A percentile compares a stretch with the other conserved stretches of the same genome.
phyloP scores from a whole-genome alignment of 2,329 filamentous ascomycete genomes.

The Tolypocladium tundrense region DNA sequence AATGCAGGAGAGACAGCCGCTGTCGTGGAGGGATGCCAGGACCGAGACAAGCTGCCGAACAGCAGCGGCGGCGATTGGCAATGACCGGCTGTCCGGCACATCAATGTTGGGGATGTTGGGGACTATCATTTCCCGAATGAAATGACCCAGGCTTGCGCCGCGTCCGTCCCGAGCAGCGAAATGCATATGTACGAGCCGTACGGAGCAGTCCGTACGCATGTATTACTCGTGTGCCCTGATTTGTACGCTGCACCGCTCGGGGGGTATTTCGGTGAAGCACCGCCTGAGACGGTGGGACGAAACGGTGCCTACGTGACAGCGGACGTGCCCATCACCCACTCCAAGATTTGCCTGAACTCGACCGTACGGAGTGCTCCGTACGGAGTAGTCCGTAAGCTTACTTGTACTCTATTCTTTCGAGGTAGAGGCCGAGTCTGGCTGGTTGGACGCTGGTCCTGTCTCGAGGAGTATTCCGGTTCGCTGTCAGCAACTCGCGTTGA shows the following conservation, averaged over 20 bases:
- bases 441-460: background rate
- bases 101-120: background rate
- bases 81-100: slow-evolving; percentile 2
- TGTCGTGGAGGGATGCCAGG: background rate
- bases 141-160: background rate
- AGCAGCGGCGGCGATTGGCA: background rate
- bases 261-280: background rate
- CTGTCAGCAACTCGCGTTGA: background rate
- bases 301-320: background rate
- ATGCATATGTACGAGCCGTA: background rate
- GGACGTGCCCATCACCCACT: background rate
- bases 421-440: too few species aligned
- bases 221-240: too few species aligned
- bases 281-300: slow-evolving; percentile 1
- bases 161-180: background rate
- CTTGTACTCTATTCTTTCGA: too few species aligned
- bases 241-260: background rate
- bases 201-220: too few species aligned
- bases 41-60: background rate
- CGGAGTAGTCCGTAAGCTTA: too few species aligned
- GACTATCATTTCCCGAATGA: background rate
- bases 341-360: too few species aligned
- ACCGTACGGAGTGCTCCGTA: too few species aligned
- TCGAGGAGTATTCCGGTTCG: background rate
- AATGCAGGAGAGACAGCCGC: background rate